Evolutionary conservation across 345 rosid species (phyloP), one percentile per base, ranked within the genome.

Genomic region (Atalantia buxifolia): DNA sequence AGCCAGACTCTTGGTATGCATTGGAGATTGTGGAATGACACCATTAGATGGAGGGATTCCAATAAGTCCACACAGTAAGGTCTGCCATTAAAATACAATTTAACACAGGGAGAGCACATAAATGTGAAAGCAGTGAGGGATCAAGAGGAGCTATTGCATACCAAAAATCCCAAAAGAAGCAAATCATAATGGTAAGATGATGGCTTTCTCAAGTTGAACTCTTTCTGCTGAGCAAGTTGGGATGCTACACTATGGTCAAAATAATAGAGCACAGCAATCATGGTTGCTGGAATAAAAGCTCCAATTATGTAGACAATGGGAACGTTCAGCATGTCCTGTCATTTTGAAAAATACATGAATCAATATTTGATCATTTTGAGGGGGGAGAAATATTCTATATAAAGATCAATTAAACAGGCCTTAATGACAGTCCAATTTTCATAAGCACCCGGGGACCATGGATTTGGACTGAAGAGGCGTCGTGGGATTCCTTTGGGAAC

Each of bases 191-290:
- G 98, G 79, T 96, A 96, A 50, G 92, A 92, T 73, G 98, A 76
- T 53, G 98, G 98, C 79, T 94, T 96, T 85, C 92, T 96, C 83
- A 96, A 81, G 86, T 96, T 96, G 85, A 92, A 94, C 76, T 95
- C 99, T 71, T 92, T 87, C 84, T 93, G 99, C 74, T 95, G 98
- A 6, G 99, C 94, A 74, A 95, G 94, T 81, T 95, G 99, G 56
- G 99, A 95, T 53, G 99, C 99, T 71, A 95, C 99, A 45, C 99
- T 95, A 77, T 95, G 99, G 77, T 95, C 99, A 53, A 95, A 95
- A 80, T 95, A 95, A 81, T 95, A 95, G 45, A 95, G 92, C 59
- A 95, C 99, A 2, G 99, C 98, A 69, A 95, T 95, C 99, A 95
- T 95, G 53, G 97, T 91, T 75, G 99, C 97, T 2, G 99, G 99